phyloP scores from a whole-genome alignment of 2,329 filamentous ascomycete genomes.

The Boeremia lycopersici region DNA sequence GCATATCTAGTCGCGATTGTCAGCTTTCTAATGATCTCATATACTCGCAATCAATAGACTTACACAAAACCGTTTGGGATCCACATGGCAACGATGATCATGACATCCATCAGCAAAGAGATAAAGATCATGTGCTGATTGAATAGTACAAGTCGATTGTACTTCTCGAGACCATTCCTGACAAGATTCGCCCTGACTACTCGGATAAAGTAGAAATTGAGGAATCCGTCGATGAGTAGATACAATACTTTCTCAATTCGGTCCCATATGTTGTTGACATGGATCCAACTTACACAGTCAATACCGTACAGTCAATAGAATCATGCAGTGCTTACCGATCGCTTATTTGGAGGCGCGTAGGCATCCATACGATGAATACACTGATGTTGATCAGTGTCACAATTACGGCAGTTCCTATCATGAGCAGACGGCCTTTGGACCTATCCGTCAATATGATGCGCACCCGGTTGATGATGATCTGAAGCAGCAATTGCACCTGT shows the following conservation, averaged over 20 bases:
- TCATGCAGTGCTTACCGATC: conserved; percentile 6
- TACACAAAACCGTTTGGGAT: conserved; percentile 50
- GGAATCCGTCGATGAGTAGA: conserved; percentile 27
- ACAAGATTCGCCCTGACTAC: conserved; percentile 34
- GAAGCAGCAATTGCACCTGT: conserved; percentile 38
- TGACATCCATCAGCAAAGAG: conserved; percentile 36
- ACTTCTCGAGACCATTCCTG: conserved; percentile 35
- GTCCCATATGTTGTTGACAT: conserved; percentile 35
- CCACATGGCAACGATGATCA: conserved; percentile 53
- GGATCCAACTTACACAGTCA: conserved; percentile 20
- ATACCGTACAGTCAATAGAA: not conserved
- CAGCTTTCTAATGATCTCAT: not conserved
- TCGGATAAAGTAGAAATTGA: conserved; percentile 37
- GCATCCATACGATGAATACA: conserved; percentile 39
- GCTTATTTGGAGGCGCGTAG: conserved; percentile 33
- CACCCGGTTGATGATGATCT: conserved; percentile 40
- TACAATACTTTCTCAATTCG: conserved; percentile 36
- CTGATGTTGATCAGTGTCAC: conserved; percentile 38
- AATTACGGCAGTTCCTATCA: conserved; percentile 20
- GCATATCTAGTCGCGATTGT: conserved; percentile 44
- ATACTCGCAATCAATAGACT: conserved; percentile 1
- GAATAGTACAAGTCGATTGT: conserved; percentile 33
- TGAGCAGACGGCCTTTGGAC: conserved; percentile 21
- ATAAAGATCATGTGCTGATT: conserved; percentile 34
- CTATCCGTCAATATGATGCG: conserved; percentile 30